Percentiles rank a stretch among this genome's conserved stretches.
Evolutionary conservation across 2,329 filamentous ascomycete genomes (phyloP).

Genomic region (Nothopassalora personata): DNA sequence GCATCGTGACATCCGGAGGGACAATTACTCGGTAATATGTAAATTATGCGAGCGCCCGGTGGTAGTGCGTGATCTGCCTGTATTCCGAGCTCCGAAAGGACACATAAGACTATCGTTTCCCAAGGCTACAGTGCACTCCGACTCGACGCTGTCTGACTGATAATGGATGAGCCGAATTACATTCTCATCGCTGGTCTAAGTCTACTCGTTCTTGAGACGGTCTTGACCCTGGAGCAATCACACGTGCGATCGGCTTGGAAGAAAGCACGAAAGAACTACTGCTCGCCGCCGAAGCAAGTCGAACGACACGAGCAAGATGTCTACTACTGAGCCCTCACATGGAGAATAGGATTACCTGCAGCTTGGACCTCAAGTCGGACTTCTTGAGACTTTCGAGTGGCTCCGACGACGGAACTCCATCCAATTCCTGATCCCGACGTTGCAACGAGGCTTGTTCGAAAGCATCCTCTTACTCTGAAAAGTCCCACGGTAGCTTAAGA

Average conservation of each 20-base stretch:
- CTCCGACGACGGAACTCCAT: slow-evolving; percentile 21
- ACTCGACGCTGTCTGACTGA: background rate
- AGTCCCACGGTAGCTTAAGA: slow-evolving; percentile 48
- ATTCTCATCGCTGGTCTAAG: background rate
- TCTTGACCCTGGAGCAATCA: background rate
- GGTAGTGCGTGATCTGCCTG: background rate
- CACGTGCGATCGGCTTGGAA: background rate
- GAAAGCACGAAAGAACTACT: background rate
- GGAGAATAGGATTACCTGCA: background rate
- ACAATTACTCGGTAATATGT: background rate
- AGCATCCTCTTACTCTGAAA: slow-evolving; percentile 28
- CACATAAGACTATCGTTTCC: background rate
- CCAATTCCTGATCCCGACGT: slow-evolving; percentile 42
- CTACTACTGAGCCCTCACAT: background rate
- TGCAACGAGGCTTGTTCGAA: slow-evolving; percentile 39
- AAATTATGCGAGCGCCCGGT: background rate
- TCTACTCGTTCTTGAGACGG: background rate
- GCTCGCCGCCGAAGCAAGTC: background rate
- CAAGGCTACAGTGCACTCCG: background rate
- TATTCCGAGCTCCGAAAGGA: background rate
- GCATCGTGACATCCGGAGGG: background rate
- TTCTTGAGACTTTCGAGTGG: too few species aligned
- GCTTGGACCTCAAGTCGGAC: too few species aligned
- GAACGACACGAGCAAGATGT: background rate
- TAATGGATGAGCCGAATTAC: background rate